These are phyloP conservation scores for Aspergillus asperescens DNA, from an alignment of 495 filamentous ascomycete genomes.

Conservation along the genomic window DNA sequence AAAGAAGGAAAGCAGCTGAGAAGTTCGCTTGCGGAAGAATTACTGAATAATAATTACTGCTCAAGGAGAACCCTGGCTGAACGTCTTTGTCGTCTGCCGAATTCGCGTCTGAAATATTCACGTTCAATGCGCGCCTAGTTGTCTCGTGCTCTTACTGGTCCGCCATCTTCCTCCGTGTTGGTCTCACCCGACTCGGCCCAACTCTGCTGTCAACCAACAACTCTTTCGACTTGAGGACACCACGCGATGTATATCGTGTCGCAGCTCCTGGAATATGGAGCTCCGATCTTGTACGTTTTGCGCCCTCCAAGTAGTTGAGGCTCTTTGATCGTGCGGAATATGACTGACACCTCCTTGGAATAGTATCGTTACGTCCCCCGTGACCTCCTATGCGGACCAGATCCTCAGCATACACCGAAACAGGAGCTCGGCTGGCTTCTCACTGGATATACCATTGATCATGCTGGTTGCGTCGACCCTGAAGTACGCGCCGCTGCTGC, in stretches of 20 bases:
- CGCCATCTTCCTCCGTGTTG: not conserved
- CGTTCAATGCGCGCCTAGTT: not conserved
- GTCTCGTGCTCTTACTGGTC: not conserved
- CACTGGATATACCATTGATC: constrained; percentile 86
- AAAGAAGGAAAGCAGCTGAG: not conserved
- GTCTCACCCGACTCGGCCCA: not conserved
- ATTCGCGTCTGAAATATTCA: too few relatives aligned
- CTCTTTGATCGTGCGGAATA: not conserved
- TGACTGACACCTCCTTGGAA: constrained; percentile 14
- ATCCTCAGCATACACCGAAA: constrained; percentile 80
- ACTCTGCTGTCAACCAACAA: not conserved
- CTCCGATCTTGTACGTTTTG: constrained; percentile 39
- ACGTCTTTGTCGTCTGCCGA: not conserved
- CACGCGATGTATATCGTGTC: constrained; percentile 38
- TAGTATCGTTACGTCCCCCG: constrained; percentile 70
- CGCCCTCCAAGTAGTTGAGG: not conserved
- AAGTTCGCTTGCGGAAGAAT: not conserved
- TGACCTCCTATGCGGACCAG: constrained; percentile 88
- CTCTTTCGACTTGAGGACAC: too few relatives aligned
- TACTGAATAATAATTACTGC: not conserved
- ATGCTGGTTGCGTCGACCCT: constrained; percentile 94
- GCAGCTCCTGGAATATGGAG: constrained; percentile 42
- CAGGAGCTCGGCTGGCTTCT: constrained; percentile 84
- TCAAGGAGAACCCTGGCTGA: not conserved
- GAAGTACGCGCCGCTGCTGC: constrained; percentile 52